Conservation (phyloP, 345 rosid species). For the Brassica napus region Da-Ae NC_063439.1:19323001-19323500, state of each 20-base stretch:
- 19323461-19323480: slow-evolving; percentile 90
- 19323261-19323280: slow-evolving; percentile 24
- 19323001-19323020: slow-evolving; percentile 31
- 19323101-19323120: slow-evolving; percentile 19
- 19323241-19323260: slow-evolving; percentile 14
- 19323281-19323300: slow-evolving; percentile 16
- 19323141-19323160: slow-evolving; percentile 42
- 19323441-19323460: slow-evolving; percentile 82
- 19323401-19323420: slow-evolving; percentile 26
- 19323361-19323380: slow-evolving; percentile 29
- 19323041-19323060: not conserved
- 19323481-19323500: slow-evolving; percentile 89
- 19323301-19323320: slow-evolving; percentile 17
- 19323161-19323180: slow-evolving; percentile 16
- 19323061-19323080: slow-evolving; percentile 20
- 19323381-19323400: slow-evolving; percentile 14
- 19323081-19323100: slow-evolving; percentile 10
- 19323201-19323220: not conserved
- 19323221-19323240: not conserved
- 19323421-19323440: slow-evolving; percentile 56
- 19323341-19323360: slow-evolving; percentile 36
- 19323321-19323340: slow-evolving; percentile 24
- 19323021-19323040: not conserved
- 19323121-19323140: slow-evolving; percentile 34
- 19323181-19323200: slow-evolving; percentile 30